Conservation (phyloP, 768 basidiomycete genomes). For the Exidia glandulosa region DNA sequence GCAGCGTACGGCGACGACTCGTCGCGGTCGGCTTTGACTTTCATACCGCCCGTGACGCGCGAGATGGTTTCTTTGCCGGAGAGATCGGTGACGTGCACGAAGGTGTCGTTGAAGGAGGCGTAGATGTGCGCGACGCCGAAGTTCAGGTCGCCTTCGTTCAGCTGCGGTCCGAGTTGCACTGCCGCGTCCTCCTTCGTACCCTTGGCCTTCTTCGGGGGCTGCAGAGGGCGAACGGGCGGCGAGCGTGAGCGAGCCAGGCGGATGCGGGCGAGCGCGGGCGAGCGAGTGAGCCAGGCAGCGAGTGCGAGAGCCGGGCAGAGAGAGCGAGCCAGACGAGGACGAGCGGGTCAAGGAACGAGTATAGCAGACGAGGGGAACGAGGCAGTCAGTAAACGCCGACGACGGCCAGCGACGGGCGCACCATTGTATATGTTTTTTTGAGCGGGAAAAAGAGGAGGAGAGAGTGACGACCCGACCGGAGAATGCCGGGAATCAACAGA, state of each 20-base stretch:
- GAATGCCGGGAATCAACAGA: no score
- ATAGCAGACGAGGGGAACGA: no score
- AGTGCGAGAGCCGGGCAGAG: no score
- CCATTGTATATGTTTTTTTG: no score
- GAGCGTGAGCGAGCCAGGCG: background rate
- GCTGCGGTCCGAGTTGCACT: constrained; percentile 90
- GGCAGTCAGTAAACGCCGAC: no score
- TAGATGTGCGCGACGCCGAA: constrained; percentile 99
- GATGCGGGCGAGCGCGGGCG: background rate
- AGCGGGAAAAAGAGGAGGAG: no score
- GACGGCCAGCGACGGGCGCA: no score
- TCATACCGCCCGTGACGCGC: constrained; percentile 98
- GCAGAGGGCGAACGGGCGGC: constrained; percentile 10
- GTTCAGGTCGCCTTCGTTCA: constrained; percentile 91
- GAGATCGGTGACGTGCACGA: constrained; percentile 98
- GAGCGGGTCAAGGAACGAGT: no score
- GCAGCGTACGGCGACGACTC: constrained; percentile 96
- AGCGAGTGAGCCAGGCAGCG: no score
- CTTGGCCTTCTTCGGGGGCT: constrained; percentile 81
- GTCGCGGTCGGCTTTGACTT: constrained; percentile 99
- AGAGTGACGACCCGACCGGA: no score
- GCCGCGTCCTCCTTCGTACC: constrained; percentile 69
- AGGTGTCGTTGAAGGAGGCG: constrained; percentile 99
- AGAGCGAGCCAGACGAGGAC: no score
- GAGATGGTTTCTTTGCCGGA: constrained; percentile 99